Conservation (phyloP, 2,329 filamentous ascomycete species). For the Aspergillus sergii region DNA sequence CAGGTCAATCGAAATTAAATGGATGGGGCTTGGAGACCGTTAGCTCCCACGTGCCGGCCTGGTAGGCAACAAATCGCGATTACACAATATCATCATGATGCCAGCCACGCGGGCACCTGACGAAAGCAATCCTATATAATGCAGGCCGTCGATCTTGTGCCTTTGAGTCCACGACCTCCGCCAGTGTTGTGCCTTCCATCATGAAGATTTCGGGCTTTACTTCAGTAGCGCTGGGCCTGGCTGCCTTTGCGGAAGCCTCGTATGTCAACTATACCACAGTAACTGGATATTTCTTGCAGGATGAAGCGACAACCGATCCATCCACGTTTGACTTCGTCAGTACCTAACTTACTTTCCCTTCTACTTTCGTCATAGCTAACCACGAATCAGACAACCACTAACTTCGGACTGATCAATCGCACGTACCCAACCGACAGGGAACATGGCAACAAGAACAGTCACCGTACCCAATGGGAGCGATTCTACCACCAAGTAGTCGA, state of each 20-base stretch:
- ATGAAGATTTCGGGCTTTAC: conserved; percentile 70
- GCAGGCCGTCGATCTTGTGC: background rate
- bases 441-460: conserved; percentile 25
- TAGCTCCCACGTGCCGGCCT: background rate
- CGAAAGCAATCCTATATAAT: background rate
- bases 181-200: background rate
- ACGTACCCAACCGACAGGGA: conserved; percentile 45
- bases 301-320: conserved; percentile 48
- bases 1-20: background rate
- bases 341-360: background rate
- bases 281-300: conserved; percentile 53
- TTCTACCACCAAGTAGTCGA: conserved; percentile 52
- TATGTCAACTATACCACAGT: conserved; percentile 45
- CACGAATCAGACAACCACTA: conserved; percentile 35
- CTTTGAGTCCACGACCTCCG: background rate
- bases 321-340: conserved; percentile 51
- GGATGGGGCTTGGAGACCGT: background rate
- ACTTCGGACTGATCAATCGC: conserved; percentile 54
- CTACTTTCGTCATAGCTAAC: background rate
- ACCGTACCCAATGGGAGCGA: conserved; percentile 59
- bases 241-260: conserved; percentile 65
- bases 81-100: background rate
- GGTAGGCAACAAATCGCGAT: conserved; percentile 1
- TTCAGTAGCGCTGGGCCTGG: conserved; percentile 70
- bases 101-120: background rate